Base-by-base conservation (phyloP, 805 yeast genomes). In the Grigorovia humatica region DNA sequence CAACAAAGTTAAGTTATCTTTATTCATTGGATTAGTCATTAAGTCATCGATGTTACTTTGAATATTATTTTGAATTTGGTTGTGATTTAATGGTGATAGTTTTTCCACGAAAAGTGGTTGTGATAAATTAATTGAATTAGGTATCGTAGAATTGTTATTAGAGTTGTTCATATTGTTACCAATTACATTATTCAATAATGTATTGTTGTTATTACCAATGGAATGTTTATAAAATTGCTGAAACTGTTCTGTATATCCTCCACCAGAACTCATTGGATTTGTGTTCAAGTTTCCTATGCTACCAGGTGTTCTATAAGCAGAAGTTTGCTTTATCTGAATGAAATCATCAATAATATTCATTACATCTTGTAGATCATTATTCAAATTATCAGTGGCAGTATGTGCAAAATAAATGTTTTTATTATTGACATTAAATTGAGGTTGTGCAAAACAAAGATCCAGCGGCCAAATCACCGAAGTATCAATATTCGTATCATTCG, bases 401-500 rank as follows among this genome's bases (percentile, higher is more conserved):
- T 13, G 7, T 38, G 42, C 13, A 3, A 38, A 9, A n/a, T 13
- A 38, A 15, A 9, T 38, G 17, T 15, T 38, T 13, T 12, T 38
- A n/a, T 38, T 38, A 38, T 38, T 38, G 42, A 27, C 46, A 44
- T 55, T 55, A 12, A 51, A 46, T 19, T 59, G 56, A 51, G 74
- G 69, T 60, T 85, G 93, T 4, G 79, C 70, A 52, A 78, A 71
- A 59, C 90, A 83, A 19, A 85, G 67, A 46, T 77, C 78, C 59
- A 83, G 67, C 0, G 95, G 95, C 95, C 95, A 86, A 45, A 80
- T 66, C 1, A 85, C 76, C 51, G 73, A 79, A 59, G 82, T 81
- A 1, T 41, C 47, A 35, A 30, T 23, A 19, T 19, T 45, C 6
- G 6, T 23, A 18, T 30, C 20, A 8, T 38, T 38, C 29, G 71